phyloP scores from a whole-genome alignment of 257 asterid genomes.

The Thymus quinquecostatus region DNA sequence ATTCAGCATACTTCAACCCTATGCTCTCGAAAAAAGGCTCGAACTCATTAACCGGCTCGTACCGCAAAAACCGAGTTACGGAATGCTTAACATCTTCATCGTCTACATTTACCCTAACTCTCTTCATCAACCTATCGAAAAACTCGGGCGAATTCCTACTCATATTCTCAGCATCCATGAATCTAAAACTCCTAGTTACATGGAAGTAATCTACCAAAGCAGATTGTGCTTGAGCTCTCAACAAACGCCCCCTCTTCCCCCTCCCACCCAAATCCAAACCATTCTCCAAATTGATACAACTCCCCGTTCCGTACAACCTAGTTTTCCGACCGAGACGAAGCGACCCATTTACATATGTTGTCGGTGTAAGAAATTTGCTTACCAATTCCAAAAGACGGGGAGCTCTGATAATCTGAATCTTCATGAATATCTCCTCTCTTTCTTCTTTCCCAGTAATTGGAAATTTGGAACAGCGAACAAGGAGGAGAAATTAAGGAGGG shows the following conservation, averaged over 20 bases:
- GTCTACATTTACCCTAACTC: slow-evolving; percentile 33
- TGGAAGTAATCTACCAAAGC: slow-evolving; percentile 77
- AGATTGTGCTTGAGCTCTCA: slow-evolving; percentile 58
- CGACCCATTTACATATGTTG: slow-evolving; percentile 31
- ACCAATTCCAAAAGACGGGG: too few relatives aligned
- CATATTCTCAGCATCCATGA: slow-evolving; percentile 73
- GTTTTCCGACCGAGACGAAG: slow-evolving; percentile 28
- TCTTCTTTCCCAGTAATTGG: too few relatives aligned
- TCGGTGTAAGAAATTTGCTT: too few relatives aligned
- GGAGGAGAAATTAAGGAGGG: too few relatives aligned
- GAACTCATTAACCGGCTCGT: slow-evolving; percentile 84
- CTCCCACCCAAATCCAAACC: slow-evolving; percentile 15
- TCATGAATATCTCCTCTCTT: too few relatives aligned
- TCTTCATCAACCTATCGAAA: slow-evolving; percentile 49
- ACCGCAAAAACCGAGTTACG: slow-evolving; percentile 61
- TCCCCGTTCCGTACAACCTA: slow-evolving; percentile 47
- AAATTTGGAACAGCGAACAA: too few relatives aligned
- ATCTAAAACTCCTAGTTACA: slow-evolving; percentile 65
- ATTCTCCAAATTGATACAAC: slow-evolving; percentile 16
- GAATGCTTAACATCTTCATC: slow-evolving; percentile 43
- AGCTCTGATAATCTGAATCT: too few relatives aligned
- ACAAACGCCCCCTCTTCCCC: slow-evolving; percentile 32
- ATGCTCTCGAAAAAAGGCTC: slow-evolving; percentile 87
- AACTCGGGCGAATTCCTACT: slow-evolving; percentile 67
- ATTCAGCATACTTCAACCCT: slow-evolving; percentile 64